These are phyloP conservation scores for Saccharomyces mikatae DNA, from an alignment of 805 yeast species.

Conservation along the genomic window DNA sequence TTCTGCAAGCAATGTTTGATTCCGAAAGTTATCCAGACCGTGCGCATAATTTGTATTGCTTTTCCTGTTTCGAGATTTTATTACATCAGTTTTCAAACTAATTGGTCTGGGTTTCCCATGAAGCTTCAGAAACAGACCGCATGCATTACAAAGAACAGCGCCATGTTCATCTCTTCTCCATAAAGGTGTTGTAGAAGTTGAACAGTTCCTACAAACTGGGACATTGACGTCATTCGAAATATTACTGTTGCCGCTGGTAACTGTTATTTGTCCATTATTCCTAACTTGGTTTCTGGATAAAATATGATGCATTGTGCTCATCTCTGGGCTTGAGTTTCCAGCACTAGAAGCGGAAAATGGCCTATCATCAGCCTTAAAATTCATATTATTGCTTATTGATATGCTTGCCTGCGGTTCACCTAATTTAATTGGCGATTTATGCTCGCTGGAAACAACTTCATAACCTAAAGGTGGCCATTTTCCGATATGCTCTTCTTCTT, in stretches of 20 bases:
- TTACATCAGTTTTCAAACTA: slow-evolving; percentile 82
- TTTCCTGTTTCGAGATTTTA: slow-evolving; percentile 82
- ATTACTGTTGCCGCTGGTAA: neutral
- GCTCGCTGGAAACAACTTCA: neutral
- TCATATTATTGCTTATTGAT: neutral
- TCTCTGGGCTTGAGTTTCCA: neutral
- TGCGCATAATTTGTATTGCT: slow-evolving; percentile 17
- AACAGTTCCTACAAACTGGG: slow-evolving; percentile 82
- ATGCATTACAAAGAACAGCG: slow-evolving; percentile 86
- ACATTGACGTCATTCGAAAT: slow-evolving; percentile 18
- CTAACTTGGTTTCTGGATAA: neutral
- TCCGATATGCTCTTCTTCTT: neutral
- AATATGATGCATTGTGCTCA: neutral
- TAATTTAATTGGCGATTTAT: neutral
- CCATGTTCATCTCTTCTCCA: slow-evolving; percentile 95
- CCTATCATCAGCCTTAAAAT: neutral
- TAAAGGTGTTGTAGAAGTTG: slow-evolving; percentile 86
- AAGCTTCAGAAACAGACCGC: slow-evolving; percentile 79
- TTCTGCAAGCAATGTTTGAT: neutral
- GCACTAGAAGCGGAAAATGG: neutral
- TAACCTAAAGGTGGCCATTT: neutral
- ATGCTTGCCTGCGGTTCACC: neutral
- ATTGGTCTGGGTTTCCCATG: slow-evolving; percentile 93
- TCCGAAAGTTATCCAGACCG: neutral
- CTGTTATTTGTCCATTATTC: neutral